Conservation (phyloP, 2,329 filamentous ascomycete genomes). For the Colletotrichum sp. region DNA sequence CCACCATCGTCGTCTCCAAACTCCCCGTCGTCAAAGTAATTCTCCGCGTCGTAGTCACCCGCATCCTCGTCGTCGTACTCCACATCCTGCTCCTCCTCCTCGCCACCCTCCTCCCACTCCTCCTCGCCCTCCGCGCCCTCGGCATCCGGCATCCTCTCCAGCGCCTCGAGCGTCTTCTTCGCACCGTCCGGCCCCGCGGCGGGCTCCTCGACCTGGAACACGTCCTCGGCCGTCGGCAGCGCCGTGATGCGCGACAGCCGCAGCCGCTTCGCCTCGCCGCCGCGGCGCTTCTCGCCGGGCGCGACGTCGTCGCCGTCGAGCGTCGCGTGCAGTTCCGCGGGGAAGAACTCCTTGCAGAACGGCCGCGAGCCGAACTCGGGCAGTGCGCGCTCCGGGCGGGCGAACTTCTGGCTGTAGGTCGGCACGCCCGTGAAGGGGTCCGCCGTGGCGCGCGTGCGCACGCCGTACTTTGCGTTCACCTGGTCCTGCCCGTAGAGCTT, state of each 20-base stretch:
- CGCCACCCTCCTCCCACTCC: slow-evolving; percentile 49
- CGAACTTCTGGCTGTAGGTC: slow-evolving; percentile 62
- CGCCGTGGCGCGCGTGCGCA: slow-evolving; percentile 58
- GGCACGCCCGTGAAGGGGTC: slow-evolving; percentile 65
- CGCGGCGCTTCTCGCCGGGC: slow-evolving; percentile 21
- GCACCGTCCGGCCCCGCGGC: slow-evolving; percentile 31
- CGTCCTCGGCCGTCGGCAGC: slow-evolving; percentile 55
- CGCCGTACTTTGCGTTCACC: slow-evolving; percentile 58
- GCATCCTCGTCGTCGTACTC: slow-evolving; percentile 63
- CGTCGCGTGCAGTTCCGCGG: slow-evolving; percentile 58
- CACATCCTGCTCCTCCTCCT: slow-evolving; percentile 53
- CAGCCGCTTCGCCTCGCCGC: slow-evolving; percentile 47
- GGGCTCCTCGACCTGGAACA: slow-evolving; percentile 44
- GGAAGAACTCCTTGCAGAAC: slow-evolving; percentile 59
- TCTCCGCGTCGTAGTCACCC: slow-evolving; percentile 66
- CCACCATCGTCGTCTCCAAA: slow-evolving; percentile 58
- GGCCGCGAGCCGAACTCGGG: slow-evolving; percentile 58
- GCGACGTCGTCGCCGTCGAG: slow-evolving; percentile 51
- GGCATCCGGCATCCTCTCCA: slow-evolving; percentile 54
- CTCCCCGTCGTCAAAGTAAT: slow-evolving; percentile 64
- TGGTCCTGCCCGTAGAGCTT: slow-evolving; percentile 62
- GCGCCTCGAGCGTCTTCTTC: slow-evolving; percentile 45
- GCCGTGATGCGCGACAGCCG: slow-evolving; percentile 52
- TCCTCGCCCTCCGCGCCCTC: slow-evolving; percentile 53
- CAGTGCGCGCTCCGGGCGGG: slow-evolving; percentile 54